Conservation (phyloP, 2,329 filamentous ascomycete genomes). For the Clonostachys sp. region DNA sequence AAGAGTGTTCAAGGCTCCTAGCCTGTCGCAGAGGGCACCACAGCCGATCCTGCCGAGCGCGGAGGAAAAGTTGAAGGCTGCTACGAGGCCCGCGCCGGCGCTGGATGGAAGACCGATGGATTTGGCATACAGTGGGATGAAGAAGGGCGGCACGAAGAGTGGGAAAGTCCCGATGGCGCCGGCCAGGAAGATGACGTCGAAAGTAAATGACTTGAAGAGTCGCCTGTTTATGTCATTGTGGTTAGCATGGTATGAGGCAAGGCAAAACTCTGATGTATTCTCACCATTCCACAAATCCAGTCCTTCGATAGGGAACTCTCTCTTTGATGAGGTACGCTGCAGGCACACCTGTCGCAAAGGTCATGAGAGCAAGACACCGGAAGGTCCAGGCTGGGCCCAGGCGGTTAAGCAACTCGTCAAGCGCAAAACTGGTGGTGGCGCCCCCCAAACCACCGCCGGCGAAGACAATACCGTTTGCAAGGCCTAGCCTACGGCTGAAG, state of each 20-base stretch:
- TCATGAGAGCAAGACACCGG: slow-evolving; percentile 45
- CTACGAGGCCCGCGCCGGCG: slow-evolving; percentile 52
- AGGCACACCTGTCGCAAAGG: slow-evolving; percentile 47
- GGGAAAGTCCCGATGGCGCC: slow-evolving; percentile 55
- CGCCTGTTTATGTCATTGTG: slow-evolving; percentile 23
- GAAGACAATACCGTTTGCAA: slow-evolving; percentile 51
- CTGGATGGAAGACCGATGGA: slow-evolving; percentile 49
- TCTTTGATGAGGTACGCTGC: slow-evolving; percentile 49
- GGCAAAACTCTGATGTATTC: slow-evolving; percentile 3
- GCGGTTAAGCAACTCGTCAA: slow-evolving; percentile 39
- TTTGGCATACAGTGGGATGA: slow-evolving; percentile 35
- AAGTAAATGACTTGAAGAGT: slow-evolving; percentile 46
- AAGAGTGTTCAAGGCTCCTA: slow-evolving; percentile 53
- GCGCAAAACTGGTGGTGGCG: slow-evolving; percentile 42
- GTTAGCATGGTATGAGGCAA: background rate
- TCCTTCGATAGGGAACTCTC: slow-evolving; percentile 26
- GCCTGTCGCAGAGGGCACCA: slow-evolving; percentile 46
- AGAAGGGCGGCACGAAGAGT: slow-evolving; percentile 5
- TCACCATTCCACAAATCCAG: slow-evolving; percentile 44
- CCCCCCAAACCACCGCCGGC: slow-evolving; percentile 52
- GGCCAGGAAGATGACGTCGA: slow-evolving; percentile 46
- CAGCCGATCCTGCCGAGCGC: slow-evolving; percentile 51
- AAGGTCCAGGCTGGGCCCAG: slow-evolving; percentile 47
- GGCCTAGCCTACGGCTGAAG: slow-evolving; percentile 45
- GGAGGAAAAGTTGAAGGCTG: slow-evolving; percentile 57